Percentiles rank a stretch among this genome's conserved stretches.
These are phyloP conservation scores for Mesembryanthemum crystallinum DNA, from an alignment of 148 eudicot species.

Conservation along the genomic window DNA sequence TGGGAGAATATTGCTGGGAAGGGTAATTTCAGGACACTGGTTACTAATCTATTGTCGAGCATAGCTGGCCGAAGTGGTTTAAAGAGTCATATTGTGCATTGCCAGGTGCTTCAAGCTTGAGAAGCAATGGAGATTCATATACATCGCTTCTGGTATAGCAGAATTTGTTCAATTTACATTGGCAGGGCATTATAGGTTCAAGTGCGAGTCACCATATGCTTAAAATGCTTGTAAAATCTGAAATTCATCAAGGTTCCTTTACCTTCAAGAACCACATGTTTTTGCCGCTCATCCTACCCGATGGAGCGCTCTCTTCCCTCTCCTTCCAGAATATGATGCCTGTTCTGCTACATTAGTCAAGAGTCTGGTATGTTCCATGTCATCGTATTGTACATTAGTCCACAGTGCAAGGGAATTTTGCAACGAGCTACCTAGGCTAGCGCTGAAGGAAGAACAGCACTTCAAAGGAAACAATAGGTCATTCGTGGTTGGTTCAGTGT, in stretches of 20 bases:
- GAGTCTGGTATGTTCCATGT: conserved; percentile 1
- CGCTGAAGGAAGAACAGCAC: conserved; percentile 4
- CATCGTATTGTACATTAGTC: conserved; percentile 11
- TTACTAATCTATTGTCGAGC: conserved; percentile 81
- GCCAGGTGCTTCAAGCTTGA: conserved; percentile 86
- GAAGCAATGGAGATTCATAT: neutral
- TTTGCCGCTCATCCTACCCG: conserved; percentile 4
- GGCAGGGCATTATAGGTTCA: neutral
- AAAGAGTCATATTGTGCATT: conserved; percentile 87
- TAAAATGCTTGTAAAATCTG: no score
- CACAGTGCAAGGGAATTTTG: conserved; percentile 11
- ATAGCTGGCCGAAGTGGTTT: conserved; percentile 70
- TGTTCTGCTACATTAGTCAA: conserved; percentile 1
- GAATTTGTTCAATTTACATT: neutral
- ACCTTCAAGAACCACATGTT: neutral
- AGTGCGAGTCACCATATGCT: neutral
- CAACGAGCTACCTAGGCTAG: neutral
- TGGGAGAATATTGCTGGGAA: no score
- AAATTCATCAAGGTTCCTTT: conserved; percentile 17
- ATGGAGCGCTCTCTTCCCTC: conserved; percentile 1
- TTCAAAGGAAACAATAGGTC: conserved; percentile 15
- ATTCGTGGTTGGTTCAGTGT: neutral
- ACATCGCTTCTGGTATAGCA: conserved; percentile 8
- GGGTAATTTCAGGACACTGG: conserved; percentile 68
- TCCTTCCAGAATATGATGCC: neutral